Conservation (phyloP, 768 basidiomycete genomes). For the Phlegmacium glaucopus region DNA sequence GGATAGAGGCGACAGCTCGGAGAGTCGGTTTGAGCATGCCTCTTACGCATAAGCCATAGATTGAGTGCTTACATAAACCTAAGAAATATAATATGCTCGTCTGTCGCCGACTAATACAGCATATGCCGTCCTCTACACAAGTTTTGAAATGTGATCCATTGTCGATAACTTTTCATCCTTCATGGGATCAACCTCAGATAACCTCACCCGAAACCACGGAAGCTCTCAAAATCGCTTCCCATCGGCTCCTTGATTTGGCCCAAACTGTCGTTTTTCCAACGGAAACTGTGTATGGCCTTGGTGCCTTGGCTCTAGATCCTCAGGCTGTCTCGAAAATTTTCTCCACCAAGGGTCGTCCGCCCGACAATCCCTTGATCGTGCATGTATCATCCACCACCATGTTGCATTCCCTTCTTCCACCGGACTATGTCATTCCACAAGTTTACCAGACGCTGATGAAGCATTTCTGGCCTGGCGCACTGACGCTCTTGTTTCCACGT, state of each 20-base stretch:
- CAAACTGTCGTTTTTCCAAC: constrained; percentile 88
- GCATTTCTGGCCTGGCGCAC: constrained; percentile 92
- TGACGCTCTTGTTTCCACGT: constrained; percentile 89
- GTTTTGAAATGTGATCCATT: constrained; percentile 63
- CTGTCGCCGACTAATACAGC: constrained; percentile 29
- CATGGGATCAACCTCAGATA: constrained; percentile 45
- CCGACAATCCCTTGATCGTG: constrained; percentile 97
- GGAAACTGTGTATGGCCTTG: constrained; percentile 98
- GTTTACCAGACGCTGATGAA: constrained; percentile 75
- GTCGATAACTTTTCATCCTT: constrained; percentile 51
- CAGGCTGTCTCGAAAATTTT: constrained; percentile 75
- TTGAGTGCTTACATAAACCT: too few species aligned
- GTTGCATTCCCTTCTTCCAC: constrained; percentile 74
- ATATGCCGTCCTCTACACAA: constrained; percentile 27
- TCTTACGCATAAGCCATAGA: constrained; percentile 29
- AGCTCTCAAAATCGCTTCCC: constrained; percentile 54
- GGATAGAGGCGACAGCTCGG: constrained; percentile 79
- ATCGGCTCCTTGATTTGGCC: constrained; percentile 43
- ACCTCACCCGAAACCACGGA: constrained; percentile 46
- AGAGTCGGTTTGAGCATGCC: constrained; percentile 90
- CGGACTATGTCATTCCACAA: constrained; percentile 52
- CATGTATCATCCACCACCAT: constrained; percentile 86
- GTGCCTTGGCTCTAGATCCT: constrained; percentile 70
- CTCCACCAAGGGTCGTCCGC: constrained; percentile 83
- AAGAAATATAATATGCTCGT: constrained; percentile 18